Conservation (phyloP, 225 moss, liverwort and hornwort species). For the Ulota crispa region DNA sequence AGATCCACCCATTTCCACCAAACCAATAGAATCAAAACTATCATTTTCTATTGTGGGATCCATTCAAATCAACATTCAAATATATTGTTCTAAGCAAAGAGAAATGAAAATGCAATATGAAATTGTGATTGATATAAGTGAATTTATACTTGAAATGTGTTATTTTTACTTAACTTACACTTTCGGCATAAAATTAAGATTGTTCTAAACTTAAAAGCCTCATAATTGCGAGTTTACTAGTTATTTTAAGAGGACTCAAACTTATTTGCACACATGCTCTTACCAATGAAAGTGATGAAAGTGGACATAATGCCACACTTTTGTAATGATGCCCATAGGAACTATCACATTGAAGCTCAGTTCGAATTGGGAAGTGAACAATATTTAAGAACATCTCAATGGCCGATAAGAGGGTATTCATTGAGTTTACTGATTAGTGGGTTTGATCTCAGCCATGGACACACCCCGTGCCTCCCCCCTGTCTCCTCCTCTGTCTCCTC, state of each 20-base stretch:
- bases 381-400: no score
- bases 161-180: not conserved
- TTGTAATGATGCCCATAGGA: not conserved
- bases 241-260: not conserved
- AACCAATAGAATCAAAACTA: not conserved
- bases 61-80: not conserved
- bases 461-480: no score
- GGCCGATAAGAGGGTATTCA: no score
- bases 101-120: not conserved
- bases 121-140: accelerated
- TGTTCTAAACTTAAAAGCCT: not conserved
- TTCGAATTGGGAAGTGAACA: no score
- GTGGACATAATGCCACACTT: not conserved
- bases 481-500: no score
- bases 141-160: no score
- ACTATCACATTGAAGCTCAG: no score
- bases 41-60: accelerated
- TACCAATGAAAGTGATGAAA: not conserved
- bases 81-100: not conserved
- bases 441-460: no score
- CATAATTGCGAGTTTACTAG: not conserved
- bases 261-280: no score
- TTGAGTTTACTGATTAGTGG: no score
- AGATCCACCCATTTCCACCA: not conserved
- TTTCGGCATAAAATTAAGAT: not conserved